Conservation (phyloP, 331 rosid genomes). For the Malus hybrid region DNA sequence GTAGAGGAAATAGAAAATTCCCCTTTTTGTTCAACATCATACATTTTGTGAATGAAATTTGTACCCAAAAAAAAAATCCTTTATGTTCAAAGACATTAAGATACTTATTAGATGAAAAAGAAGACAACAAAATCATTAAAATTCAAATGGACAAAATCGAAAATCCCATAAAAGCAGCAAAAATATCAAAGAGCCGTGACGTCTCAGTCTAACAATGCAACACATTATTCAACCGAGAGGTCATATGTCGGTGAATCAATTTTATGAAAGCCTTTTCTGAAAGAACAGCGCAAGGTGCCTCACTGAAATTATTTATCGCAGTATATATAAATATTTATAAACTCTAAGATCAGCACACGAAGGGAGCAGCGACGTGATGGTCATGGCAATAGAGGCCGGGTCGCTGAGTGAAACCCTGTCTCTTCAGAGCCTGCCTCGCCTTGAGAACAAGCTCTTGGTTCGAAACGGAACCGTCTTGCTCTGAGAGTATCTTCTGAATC, state of each 20-base stretch:
- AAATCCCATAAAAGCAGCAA: background rate
- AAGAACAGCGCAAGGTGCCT: background rate
- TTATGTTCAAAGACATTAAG: background rate
- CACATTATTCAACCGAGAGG: background rate
- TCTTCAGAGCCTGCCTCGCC: constrained; percentile 46
- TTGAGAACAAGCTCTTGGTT: constrained; percentile 50
- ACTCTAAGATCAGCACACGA: constrained; percentile 34
- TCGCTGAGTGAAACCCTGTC: constrained; percentile 59
- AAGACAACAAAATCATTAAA: background rate
- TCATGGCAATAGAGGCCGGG: constrained; percentile 82
- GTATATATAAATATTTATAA: background rate
- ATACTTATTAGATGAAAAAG: background rate
- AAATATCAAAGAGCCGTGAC: too few species aligned
- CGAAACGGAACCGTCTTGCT: constrained; percentile 37
- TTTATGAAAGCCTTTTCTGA: background rate
- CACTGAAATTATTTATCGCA: background rate
- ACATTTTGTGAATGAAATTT: background rate
- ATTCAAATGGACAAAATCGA: background rate
- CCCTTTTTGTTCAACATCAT: background rate
- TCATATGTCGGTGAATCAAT: background rate
- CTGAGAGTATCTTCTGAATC: constrained; percentile 45
- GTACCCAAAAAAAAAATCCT: too few species aligned
- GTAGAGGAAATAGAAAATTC: constrained; percentile 22
- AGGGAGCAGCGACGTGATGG: constrained; percentile 38
- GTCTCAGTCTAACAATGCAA: too few species aligned